Conservation (phyloP, 306 rosid species). For the Glycyrrhiza uralensis region DNA sequence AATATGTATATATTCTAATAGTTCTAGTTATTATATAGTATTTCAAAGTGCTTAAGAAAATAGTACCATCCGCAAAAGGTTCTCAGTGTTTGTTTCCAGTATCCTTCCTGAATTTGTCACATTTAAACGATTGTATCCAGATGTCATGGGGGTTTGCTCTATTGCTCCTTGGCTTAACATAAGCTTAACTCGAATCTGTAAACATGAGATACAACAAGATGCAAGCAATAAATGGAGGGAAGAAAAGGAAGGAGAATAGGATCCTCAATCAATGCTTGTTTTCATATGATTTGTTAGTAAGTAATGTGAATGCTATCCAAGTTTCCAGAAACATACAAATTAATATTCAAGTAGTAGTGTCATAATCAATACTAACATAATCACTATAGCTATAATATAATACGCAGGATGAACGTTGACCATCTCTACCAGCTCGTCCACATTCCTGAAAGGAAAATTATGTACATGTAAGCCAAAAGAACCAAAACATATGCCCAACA, state of each 20-base stretch:
- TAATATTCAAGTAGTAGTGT: constrained; percentile 19
- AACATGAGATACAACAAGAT: constrained; percentile 20
- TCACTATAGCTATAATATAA: constrained; percentile 89
- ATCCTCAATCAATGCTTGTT: constrained; percentile 17
- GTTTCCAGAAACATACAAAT: neutral
- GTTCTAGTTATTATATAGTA: neutral
- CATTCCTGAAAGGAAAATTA: constrained; percentile 69
- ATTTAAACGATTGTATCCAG: constrained; percentile 62
- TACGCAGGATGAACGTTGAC: constrained; percentile 85
- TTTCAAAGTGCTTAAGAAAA: neutral
- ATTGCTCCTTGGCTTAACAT: constrained; percentile 78
- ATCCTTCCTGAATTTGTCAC: constrained; percentile 65
- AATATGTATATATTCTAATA: neutral
- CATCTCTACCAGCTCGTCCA: constrained; percentile 99
- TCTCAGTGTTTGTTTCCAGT: constrained; percentile 85
- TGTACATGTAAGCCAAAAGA: constrained; percentile 24
- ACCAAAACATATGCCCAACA: constrained; percentile 7
- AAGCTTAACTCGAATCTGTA: constrained; percentile 85
- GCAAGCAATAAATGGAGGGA: neutral
- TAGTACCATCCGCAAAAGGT: constrained; percentile 84
- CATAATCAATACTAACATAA: constrained; percentile 55
- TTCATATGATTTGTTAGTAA: constrained; percentile 2
- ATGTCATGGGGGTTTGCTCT: constrained; percentile 62
- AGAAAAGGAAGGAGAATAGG: neutral
- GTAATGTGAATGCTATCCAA: neutral